Evolutionary conservation across 768 basidiomycete genomes (phyloP), one percentile per base, ranked within the genome.

Genomic region (Infundibulicybe gibba): DNA sequence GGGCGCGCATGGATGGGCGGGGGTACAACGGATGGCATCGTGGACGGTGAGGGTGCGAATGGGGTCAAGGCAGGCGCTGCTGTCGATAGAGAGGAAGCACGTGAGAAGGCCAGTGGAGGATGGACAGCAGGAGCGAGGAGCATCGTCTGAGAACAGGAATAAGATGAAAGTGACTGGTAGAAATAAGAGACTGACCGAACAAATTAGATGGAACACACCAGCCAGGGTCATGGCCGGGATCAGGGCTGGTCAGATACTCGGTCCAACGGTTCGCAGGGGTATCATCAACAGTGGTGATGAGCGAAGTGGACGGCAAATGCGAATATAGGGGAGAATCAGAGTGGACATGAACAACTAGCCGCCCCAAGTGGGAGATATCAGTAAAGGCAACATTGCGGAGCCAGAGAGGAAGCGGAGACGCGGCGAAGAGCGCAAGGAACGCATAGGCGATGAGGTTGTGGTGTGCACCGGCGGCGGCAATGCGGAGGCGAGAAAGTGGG

Each of bases 391-490:
- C 8, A 25, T 25, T 25, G 25, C 25, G 25, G 25, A 25, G 8
- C 25, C 25, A 25, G 25, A 8, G 25, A 25, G 25, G 25, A 25
- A 25, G 25, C 25, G 25, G 25, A 8, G 25, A 25, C 25, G 25
- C 25, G 25, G 25, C 25, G 8, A 25, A 25, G 25, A 25, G 8
- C 8, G 25, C 25, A 8, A 25, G 25, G 25, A 25, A 25, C 3
- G 25, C 25, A 25, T 25, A 25, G 33, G 84, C 69, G 4, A 82
- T 48, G 10, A 90, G 58, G 57, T 93, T 94, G 62, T 93, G 87
- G 52, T 83, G 87, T 14, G 89, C 81, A 2, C 91, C 91, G 1
- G 86, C 81, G 6, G 86, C 72, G 30, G 83, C 71, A 41, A 94
- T 70, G 13, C 85, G 77, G n/a, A 83, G 62, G 16, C 77, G 77